These are phyloP conservation scores for Bipolaris oryzae DNA, from an alignment of 2,329 filamentous ascomycete genomes.

Conservation along the genomic window DNA sequence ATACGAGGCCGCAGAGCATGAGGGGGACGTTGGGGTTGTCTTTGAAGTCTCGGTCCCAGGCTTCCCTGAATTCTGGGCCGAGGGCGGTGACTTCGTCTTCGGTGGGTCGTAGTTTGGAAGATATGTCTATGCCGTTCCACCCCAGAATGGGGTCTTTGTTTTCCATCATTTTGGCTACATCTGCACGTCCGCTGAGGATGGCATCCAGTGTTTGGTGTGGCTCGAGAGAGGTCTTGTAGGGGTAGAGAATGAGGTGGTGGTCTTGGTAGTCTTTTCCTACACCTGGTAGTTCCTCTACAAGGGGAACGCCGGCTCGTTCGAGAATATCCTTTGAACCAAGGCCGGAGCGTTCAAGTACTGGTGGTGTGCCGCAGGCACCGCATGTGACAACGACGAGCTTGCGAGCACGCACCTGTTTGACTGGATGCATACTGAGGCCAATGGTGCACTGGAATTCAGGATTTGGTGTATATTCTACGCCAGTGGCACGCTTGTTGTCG, in stretches of 20 bases:
- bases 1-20: slow-evolving; percentile 52
- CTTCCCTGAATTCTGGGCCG: slow-evolving; percentile 59
- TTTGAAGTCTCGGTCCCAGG: slow-evolving; percentile 64
- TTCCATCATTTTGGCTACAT: slow-evolving; percentile 54
- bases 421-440: slow-evolving; percentile 42
- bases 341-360: slow-evolving; percentile 67
- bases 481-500: slow-evolving; percentile 60
- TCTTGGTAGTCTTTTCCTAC: slow-evolving; percentile 71
- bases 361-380: slow-evolving; percentile 61
- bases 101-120: slow-evolving; percentile 62
- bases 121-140: slow-evolving; percentile 64
- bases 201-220: slow-evolving; percentile 61
- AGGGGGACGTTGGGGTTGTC: slow-evolving; percentile 55
- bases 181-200: slow-evolving; percentile 57
- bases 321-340: slow-evolving; percentile 61
- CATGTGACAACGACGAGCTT: slow-evolving; percentile 61
- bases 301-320: slow-evolving; percentile 56
- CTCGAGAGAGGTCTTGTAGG: slow-evolving; percentile 57
- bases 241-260: slow-evolving; percentile 61
- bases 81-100: slow-evolving; percentile 59
- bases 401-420: slow-evolving; percentile 55
- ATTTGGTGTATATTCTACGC: slow-evolving; percentile 64
- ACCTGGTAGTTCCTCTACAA: slow-evolving; percentile 62
- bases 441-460: slow-evolving; percentile 44
- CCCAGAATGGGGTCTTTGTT: slow-evolving; percentile 59